Conservation (phyloP, 805 yeast species). For the Saccharomycopsis sp. region DNA sequence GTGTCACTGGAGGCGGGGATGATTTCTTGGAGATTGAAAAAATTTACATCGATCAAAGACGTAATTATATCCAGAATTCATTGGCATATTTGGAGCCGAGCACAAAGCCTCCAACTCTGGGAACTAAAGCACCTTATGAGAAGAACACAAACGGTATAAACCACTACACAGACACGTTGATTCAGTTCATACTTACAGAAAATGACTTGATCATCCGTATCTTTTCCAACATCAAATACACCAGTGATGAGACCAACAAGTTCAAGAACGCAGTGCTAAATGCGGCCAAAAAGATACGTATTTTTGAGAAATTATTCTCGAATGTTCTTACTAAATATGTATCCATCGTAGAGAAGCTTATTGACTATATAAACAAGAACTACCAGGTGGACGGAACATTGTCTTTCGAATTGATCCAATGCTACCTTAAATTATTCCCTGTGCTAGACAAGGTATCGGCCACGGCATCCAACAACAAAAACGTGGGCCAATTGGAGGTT, state of each 20-base stretch:
- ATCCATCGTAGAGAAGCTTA: conserved; percentile 33
- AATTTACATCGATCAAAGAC: conserved; percentile 37
- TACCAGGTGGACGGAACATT: conserved; percentile 44
- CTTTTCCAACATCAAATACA: conserved; percentile 24
- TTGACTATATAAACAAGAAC: conserved; percentile 35
- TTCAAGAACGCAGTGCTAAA: conserved; percentile 25
- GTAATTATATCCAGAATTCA: conserved; percentile 35
- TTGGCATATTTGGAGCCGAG: conserved; percentile 42
- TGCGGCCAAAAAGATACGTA: conserved; percentile 25
- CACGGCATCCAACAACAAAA: conserved; percentile 21
- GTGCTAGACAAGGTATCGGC: conserved; percentile 24
- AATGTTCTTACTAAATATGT: conserved; percentile 35
- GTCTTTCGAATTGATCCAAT: conserved; percentile 54
- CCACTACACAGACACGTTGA: conserved; percentile 45
- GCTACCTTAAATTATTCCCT: conserved; percentile 32
- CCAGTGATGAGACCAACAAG: conserved; percentile 8
- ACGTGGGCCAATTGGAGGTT: conserved; percentile 24
- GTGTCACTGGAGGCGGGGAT: conserved; percentile 15
- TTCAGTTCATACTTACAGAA: conserved; percentile 45
- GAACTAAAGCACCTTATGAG: conserved; percentile 46
- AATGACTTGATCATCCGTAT: conserved; percentile 39
- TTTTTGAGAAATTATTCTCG: conserved; percentile 31
- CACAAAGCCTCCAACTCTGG: conserved; percentile 34
- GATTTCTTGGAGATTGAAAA: conserved; percentile 30
- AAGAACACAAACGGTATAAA: conserved; percentile 56